These are phyloP conservation scores for Poteriospumella lacustris DNA, from an alignment of 108 stramenopile genomes.

Conservation along the genomic window DNA sequence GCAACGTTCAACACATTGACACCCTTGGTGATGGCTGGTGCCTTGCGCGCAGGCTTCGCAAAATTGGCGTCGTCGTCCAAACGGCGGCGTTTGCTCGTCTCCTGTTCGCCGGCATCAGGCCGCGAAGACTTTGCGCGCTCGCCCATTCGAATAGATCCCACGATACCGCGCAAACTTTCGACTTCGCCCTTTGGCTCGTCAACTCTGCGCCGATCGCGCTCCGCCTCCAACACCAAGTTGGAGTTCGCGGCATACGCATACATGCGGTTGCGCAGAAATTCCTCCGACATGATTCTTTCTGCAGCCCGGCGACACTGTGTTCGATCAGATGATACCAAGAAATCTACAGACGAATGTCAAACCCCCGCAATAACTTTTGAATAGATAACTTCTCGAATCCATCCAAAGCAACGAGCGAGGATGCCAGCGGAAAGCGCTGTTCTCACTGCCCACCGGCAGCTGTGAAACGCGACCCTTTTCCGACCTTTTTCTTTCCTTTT, in stretches of 20 bases:
- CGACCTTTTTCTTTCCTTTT: too few relatives aligned
- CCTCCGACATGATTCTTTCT: slow-evolving; percentile 37
- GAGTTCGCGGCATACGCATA: slow-evolving; percentile 65
- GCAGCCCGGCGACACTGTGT: neutral
- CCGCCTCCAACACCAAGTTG: slow-evolving; percentile 84
- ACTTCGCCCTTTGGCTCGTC: slow-evolving; percentile 89
- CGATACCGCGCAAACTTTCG: slow-evolving; percentile 74
- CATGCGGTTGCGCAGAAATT: slow-evolving; percentile 32
- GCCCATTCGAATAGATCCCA: slow-evolving; percentile 60
- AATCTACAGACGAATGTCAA: too few relatives aligned
- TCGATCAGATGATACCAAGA: too few relatives aligned
- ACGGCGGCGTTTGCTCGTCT: neutral
- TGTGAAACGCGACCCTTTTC: too few relatives aligned
- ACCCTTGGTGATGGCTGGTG: too few relatives aligned
- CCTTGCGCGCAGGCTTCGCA: slow-evolving; percentile 44
- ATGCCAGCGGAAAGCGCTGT: too few relatives aligned
- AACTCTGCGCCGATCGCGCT: slow-evolving; percentile 49
- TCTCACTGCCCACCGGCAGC: too few relatives aligned
- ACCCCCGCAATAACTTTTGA: too few relatives aligned
- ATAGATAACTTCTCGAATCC: too few relatives aligned
- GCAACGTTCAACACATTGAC: slow-evolving; percentile 45
- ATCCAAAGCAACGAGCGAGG: too few relatives aligned
- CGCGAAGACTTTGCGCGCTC: slow-evolving; percentile 27
- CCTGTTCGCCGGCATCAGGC: neutral
- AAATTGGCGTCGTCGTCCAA: neutral